A percentile compares a stretch with the other conserved stretches of the same genome.
Evolutionary conservation across 352 stramenopile genomes (phyloP).

Genomic region (Phytophthora uliginosa): DNA sequence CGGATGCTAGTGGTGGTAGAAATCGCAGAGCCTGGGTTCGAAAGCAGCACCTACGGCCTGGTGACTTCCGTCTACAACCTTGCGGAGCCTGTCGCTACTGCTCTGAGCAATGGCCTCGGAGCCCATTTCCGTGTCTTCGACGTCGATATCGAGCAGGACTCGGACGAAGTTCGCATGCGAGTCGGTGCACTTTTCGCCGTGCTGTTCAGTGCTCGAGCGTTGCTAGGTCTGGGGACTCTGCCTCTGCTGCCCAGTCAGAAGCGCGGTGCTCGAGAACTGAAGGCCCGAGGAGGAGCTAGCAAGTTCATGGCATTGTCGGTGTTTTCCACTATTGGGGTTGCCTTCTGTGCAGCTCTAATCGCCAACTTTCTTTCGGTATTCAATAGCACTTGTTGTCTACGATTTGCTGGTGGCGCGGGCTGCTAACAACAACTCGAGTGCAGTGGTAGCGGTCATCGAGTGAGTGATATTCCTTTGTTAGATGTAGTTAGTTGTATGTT

Average conservation of each 20-base stretch:
- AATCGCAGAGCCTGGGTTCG: constrained; percentile 78
- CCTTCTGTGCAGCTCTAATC: constrained; percentile 58
- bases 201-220: constrained; percentile 60
- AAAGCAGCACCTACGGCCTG: constrained; percentile 82
- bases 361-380: constrained; percentile 76
- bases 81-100: constrained; percentile 64
- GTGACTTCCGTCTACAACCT: constrained; percentile 86
- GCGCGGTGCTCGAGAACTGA: constrained; percentile 55
- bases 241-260: constrained; percentile 70
- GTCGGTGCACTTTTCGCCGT: constrained; percentile 65
- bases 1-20: constrained; percentile 82
- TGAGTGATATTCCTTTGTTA: not conserved
- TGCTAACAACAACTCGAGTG: constrained; percentile 46
- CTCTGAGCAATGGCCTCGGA: constrained; percentile 69
- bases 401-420: constrained; percentile 67
- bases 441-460: not conserved
- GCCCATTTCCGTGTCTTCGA: constrained; percentile 71
- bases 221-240: constrained; percentile 53
- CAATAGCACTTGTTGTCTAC: constrained; percentile 60
- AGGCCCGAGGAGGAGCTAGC: constrained; percentile 55
- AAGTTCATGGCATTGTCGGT: constrained; percentile 44
- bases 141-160: constrained; percentile 62
- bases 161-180: constrained; percentile 60
- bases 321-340: constrained; percentile 50
- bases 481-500: constrained; percentile 1